Conservation (phyloP, 495 filamentous ascomycete species). For the Gamarada debralockiae region DNA sequence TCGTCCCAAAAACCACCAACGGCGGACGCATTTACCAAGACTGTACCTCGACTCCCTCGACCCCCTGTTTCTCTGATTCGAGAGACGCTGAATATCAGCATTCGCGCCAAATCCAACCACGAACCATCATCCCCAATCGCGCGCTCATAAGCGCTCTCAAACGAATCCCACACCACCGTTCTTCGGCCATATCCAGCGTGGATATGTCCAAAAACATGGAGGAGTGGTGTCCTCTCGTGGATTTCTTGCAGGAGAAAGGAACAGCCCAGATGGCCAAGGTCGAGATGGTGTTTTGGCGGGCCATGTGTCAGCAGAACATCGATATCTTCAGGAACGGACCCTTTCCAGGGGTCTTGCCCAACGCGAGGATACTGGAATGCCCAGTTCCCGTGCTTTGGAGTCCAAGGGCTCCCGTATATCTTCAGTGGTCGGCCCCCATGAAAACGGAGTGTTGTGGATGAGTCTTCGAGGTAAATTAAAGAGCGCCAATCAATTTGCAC, state of each 20-base stretch:
- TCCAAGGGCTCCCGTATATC: constrained; percentile 46
- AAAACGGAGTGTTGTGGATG: constrained; percentile 35
- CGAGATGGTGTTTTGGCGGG: constrained; percentile 64
- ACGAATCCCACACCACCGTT: not conserved
- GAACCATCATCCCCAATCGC: constrained; percentile 23
- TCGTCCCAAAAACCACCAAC: constrained; percentile 3
- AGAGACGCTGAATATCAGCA: not conserved
- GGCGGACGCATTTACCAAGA: constrained; percentile 3
- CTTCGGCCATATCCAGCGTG: constrained; percentile 54
- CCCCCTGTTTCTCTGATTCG: not conserved
- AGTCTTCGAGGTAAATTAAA: constrained; percentile 45
- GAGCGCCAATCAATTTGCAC: constrained; percentile 35
- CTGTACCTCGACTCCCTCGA: not conserved
- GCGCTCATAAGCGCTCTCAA: constrained; percentile 1
- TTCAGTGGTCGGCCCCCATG: constrained; percentile 41
- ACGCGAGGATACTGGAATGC: constrained; percentile 42
- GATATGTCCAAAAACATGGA: constrained; percentile 88
- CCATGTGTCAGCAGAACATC: constrained; percentile 86
- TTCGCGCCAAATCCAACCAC: not conserved
- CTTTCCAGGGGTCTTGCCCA: constrained; percentile 39
- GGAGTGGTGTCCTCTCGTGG: constrained; percentile 67
- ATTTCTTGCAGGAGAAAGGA: constrained; percentile 68
- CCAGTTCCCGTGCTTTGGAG: constrained; percentile 51
- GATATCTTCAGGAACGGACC: constrained; percentile 58
- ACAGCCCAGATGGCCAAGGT: constrained; percentile 63